Base-by-base conservation (phyloP, 495 filamentous ascomycete genomes). In the Aspergillus asperescens region DNA sequence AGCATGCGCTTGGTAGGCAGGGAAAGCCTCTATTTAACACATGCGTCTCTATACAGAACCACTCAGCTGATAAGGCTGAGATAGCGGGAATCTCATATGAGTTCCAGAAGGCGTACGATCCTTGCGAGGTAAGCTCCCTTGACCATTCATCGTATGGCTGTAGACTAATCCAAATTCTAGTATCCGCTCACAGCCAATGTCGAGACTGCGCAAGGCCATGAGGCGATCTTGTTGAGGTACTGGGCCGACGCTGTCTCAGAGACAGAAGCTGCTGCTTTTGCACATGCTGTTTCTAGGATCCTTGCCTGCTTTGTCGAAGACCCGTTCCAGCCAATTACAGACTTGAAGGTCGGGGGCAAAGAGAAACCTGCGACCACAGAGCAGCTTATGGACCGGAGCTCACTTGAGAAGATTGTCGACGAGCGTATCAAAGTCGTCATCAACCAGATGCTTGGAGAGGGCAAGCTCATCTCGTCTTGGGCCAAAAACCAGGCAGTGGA, bases 21-120 rank as follows among this genome's bases (percentile, higher is more conserved):
- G 74, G 75, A 15, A 73, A 76, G 50, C 58, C 74, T 9, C 61
- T 83, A 1, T 82, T 80, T 66, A 81, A 83, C 56, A 82, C 80
- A 12, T 75, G 76, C 0, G 62, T 81, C n/a, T 82, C 80, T 0
- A 77, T 78, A 18, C 75, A 78, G 29, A 78, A 78, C 41, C 66
- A 72, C 40, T 61, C 62, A 1, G 62, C 59, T 8, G 62, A 67
- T 1, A 63, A 64, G 25, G 42, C 58, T 8, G 68, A 69, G 32
- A 60, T 71, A 9, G 63, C 68, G 23, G 61, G 56, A n/a, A 52
- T 77, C 32, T 62, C 57, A 1, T 77, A 77, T 48, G 64, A 73
- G 13, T 54, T 66, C 2, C 62, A 69, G 24, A 63, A 64, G 55
- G 73, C 69, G 22, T 63, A 75, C 55, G 75, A 78, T 45, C 74